Conservation (phyloP, 441 rosid genomes). For the Viola pubescens region DNA sequence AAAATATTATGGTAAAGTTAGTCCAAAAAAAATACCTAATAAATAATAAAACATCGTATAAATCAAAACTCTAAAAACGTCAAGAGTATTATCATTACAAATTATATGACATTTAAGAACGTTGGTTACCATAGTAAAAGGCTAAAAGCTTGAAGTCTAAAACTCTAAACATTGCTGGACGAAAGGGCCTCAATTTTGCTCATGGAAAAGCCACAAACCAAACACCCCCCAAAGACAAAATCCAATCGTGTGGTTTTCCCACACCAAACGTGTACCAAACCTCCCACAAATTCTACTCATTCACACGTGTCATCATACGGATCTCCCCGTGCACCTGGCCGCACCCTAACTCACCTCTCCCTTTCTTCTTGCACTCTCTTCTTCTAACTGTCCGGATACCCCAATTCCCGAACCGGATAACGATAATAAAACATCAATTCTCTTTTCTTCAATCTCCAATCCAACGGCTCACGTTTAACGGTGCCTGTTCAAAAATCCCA, state of each 20-base stretch:
- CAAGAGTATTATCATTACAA: no score
- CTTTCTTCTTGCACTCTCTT: not conserved
- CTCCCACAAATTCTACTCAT: not conserved
- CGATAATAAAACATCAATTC: not conserved
- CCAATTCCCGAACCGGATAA: not conserved
- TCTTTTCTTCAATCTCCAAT: constrained; percentile 3
- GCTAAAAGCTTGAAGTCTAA: no score
- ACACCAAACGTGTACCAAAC: not conserved
- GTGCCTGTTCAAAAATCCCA: not conserved
- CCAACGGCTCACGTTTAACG: constrained; percentile 32
- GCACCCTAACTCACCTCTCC: not conserved
- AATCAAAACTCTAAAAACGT: no score
- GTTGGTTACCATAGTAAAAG: no score
- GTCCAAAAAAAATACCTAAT: no score
- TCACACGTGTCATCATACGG: not conserved
- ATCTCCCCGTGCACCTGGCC: not conserved
- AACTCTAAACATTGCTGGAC: not conserved
- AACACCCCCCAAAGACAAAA: not conserved
- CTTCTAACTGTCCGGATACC: not conserved
- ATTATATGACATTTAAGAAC: no score
- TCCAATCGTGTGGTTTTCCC: not conserved
- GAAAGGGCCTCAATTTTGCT: constrained; percentile 4
- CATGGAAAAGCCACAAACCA: constrained; percentile 1
- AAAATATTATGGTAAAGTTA: no score
- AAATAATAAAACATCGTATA: no score